A percentile compares a stretch with the other conserved stretches of the same genome.
Evolutionary conservation across 83 land plant genomes (phyloP).

Genomic region (Thuja plicata): DNA sequence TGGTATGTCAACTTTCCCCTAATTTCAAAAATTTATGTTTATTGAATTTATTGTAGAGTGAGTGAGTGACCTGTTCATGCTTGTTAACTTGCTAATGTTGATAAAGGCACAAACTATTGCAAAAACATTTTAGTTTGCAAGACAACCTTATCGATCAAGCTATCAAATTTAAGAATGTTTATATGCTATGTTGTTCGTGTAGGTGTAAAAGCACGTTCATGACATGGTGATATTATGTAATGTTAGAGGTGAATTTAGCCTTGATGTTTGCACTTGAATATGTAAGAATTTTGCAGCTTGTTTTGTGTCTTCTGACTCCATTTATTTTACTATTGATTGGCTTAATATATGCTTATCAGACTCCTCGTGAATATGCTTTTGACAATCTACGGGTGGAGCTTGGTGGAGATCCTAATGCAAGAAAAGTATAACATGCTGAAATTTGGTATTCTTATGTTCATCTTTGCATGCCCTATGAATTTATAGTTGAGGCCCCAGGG

Average conservation of each 20-base stretch:
- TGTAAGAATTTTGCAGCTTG: background rate
- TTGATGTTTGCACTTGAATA: background rate
- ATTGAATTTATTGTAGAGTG: background rate
- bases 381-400: slow-evolving; percentile 93
- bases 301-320: background rate
- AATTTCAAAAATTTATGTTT: no score
- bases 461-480: background rate
- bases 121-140: background rate
- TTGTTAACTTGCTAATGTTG: background rate
- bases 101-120: background rate
- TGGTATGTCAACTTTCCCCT: no score
- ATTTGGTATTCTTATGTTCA: background rate
- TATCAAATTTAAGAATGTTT: background rate
- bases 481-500: background rate
- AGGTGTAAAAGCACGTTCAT: background rate
- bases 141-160: background rate
- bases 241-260: background rate
- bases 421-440: background rate
- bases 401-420: slow-evolving; percentile 70
- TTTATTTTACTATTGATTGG: background rate
- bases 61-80: background rate
- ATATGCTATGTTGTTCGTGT: background rate
- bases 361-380: slow-evolving; percentile 88
- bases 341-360: slow-evolving; percentile 35
- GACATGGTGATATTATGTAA: background rate